Evolutionary conservation across 2,329 filamentous ascomycete genomes (phyloP), one percentile per base, ranked within the genome.

Genomic region (Blastomyces parvus): DNA sequence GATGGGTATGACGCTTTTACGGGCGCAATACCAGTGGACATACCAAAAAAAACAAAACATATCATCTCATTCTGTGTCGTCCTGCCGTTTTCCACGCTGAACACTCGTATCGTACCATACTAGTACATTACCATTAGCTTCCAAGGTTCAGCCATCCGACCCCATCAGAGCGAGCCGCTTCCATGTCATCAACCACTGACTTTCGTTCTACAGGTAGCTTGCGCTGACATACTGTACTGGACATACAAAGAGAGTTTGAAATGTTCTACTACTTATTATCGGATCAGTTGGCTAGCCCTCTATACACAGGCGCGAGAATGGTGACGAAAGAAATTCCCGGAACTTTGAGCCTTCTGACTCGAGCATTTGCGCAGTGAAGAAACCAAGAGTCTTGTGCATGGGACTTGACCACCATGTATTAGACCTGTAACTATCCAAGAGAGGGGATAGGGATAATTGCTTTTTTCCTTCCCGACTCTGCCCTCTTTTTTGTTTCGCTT

Each of bases 401-500:
- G 27, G 17, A 56, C n/a, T 58, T 27, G 13, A 25, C 55, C 36
- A 58, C 36, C 36, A 58, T 58, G 55, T 58, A 40, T 58, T 36
- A 58, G 36, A 40, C 36, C 36, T 58, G 55, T 58, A n/a, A n/a
- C n/a, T n/a, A 58, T 58, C 42, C 22, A 42, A 40, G 55, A 27
- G 36, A 56, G 53, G 27, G 55, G 22, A 58, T 11, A 42, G n/a
- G 11, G 36, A 58, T 58, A 42, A 58, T 58, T 58, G 22, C 33
- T 58, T 58, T 56, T 53, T 7, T 25, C 17, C n/a, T n/a, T 38
- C 27, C 19, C 7, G 36, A 11, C 22, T 50, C 22, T 8, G 22
- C 25, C 22, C 25, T 52, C 22, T 27, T 50, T 27, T 52, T 19
- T 30, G 48, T 27, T 27, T 46, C 19, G 4, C 19, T 44, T 3